Evolutionary conservation across 2,329 filamentous ascomycete genomes (phyloP).

Genomic region (Alternaria triticimaculans): DNA sequence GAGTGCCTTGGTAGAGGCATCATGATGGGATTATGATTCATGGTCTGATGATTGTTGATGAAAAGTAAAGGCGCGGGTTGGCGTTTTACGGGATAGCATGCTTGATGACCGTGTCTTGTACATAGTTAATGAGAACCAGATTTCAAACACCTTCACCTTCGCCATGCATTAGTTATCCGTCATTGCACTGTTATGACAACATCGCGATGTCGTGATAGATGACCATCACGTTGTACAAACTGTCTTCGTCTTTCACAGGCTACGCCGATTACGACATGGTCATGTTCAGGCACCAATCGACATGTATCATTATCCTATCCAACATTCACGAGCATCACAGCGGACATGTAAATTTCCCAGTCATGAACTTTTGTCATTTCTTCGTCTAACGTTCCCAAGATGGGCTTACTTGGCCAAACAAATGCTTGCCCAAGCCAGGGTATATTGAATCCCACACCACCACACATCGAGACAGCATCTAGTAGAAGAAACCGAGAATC

Average conservation of each 20-base stretch:
- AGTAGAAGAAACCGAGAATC: constrained; percentile 99
- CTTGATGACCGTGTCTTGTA: constrained; percentile 5
- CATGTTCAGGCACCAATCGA: neutral
- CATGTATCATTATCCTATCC: neutral
- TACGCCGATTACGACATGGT: neutral
- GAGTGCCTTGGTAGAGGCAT: constrained; percentile 3
- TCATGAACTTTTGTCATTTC: constrained; percentile 38
- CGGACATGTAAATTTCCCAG: neutral
- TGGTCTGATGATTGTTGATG: constrained; percentile 4
- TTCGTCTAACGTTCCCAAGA: constrained; percentile 39
- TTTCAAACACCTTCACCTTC: neutral
- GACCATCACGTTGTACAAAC: too few species aligned
- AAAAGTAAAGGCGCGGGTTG: constrained; percentile 2
- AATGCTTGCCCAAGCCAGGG: constrained; percentile 33
- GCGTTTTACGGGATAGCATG: constrained; percentile 1
- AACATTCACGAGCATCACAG: neutral
- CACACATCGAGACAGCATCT: constrained; percentile 50
- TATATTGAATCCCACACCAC: constrained; percentile 37
- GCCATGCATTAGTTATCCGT: neutral
- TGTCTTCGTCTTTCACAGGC: neutral
- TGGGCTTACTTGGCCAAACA: constrained; percentile 35
- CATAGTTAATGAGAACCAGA: constrained; percentile 16
- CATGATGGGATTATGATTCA: constrained; percentile 9
- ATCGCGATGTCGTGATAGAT: neutral
- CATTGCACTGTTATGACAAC: neutral